Evolutionary conservation across 305 asterid species (phyloP), one percentile per base, ranked within the genome.

Genomic region (Solanum chacoense): DNA sequence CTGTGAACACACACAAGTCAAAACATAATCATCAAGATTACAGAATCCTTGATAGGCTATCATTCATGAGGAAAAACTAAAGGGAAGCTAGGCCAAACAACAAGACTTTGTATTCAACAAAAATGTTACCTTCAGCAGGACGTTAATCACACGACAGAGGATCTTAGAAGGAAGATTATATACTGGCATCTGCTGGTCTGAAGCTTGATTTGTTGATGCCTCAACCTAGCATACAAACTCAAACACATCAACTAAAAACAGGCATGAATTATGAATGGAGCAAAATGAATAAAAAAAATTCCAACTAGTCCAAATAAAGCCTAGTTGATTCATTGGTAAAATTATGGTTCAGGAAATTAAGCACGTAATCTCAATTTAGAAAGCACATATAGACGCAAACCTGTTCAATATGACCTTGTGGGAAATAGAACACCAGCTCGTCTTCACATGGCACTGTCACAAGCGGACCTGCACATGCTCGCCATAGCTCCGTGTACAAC

Each of bases 371-470:
- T 40, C 37, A 18, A 7, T 42, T 80, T 14, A 9, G 24, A 28
- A 80, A 42, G 37, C 37, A 76, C 18, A n/a, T 29, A 18, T 12
- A 59, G 16, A 81, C 18, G 59, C 50, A 87, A 81, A 97, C 99
- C 98, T 97, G 98, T 85, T 97, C 99, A 79, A 97, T 94, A 92
- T 97, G 99, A 85, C 99, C 99, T 92, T 97, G 99, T 5, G 98
- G 99, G 81, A 97, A 97, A 89, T 97, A 97, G 92, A 91, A 97
- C 16, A 97, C 99, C 31, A 95, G 94, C 89, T 95, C 98, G 6
- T 90, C 38, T 40, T 97, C 95, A 22, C 94, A 97, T 87, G 98
- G 99, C 45, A 97, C 98, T 4, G 97, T 94, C 50, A 96, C 99
- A 78, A 97, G 90, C 38, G 99, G 98, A 85, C 99, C 99, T 20